Conservation (phyloP, 495 filamentous ascomycete genomes). For the Aspergillus coremiiformis region DNA sequence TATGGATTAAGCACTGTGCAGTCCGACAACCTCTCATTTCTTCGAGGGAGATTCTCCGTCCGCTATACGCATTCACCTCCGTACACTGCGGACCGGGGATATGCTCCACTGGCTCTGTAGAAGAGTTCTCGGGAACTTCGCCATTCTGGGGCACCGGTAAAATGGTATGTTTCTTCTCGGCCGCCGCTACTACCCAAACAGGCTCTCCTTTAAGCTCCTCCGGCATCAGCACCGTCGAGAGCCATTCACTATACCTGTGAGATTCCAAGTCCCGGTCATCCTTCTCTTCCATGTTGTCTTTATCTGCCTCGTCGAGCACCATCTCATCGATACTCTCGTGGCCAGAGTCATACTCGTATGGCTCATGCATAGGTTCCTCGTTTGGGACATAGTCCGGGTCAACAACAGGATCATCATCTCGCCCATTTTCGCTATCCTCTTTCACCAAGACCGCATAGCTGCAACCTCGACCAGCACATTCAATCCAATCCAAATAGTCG, state of each 20-base stretch:
- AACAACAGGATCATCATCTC: not conserved
- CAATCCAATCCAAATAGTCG: not conserved
- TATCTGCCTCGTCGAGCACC: not conserved
- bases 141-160: not conserved
- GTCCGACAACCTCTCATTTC: constrained; percentile 27
- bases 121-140: not conserved
- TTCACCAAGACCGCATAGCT: not conserved
- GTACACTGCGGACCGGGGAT: constrained; percentile 13
- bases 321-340: not conserved
- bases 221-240: not conserved
- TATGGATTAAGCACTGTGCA: constrained; percentile 21
- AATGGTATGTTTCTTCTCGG: not conserved
- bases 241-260: constrained; percentile 5
- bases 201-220: not conserved
- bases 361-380: not conserved
- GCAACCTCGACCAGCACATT: constrained; percentile 3
- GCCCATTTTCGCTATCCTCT: not conserved
- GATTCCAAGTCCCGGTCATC: not conserved
- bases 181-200: not conserved
- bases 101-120: constrained; percentile 10
- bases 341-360: constrained; percentile 13
- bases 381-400: not conserved
- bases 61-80: constrained; percentile 14
- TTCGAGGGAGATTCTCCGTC: constrained; percentile 14
- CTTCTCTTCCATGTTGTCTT: not conserved